These are phyloP conservation scores for Pseudocohnilembus persalinus DNA, from an alignment of 169 alveolate species.

Conservation along the genomic window DNA sequence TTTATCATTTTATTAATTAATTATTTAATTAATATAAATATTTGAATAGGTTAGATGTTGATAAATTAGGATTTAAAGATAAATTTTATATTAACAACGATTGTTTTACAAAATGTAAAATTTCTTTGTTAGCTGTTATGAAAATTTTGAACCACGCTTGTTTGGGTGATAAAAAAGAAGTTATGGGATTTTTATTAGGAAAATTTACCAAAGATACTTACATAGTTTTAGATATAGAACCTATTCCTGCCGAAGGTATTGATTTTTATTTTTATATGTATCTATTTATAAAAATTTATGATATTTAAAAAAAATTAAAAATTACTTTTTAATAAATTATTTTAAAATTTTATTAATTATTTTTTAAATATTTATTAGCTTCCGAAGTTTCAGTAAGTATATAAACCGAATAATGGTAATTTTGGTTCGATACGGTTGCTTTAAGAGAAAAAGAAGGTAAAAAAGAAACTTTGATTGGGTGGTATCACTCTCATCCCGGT, in stretches of 20 bases:
- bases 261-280: too few relatives aligned
- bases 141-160: slow-evolving; percentile 91
- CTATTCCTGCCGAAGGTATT: slow-evolving; percentile 84
- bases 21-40: too few relatives aligned
- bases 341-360: too few relatives aligned
- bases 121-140: slow-evolving; percentile 83
- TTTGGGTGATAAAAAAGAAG: slow-evolving; percentile 85
- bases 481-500: slow-evolving; percentile 94
- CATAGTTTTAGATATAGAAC: slow-evolving; percentile 86
- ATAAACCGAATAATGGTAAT: slow-evolving; percentile 78
- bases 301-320: too few relatives aligned
- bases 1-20: too few relatives aligned
- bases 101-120: slow-evolving; percentile 71
- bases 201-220: slow-evolving; percentile 78
- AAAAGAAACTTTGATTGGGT: slow-evolving; percentile 81
- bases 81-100: background rate
- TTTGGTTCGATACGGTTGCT: slow-evolving; percentile 59
- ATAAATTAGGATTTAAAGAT: background rate
- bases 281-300: too few relatives aligned
- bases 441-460: slow-evolving; percentile 66
- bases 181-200: slow-evolving; percentile 94
- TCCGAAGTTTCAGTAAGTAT: slow-evolving; percentile 91
- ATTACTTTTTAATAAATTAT: background rate
- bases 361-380: slow-evolving; percentile 47
- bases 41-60: background rate